Conservation (phyloP, 371 early-diverging fungal genomes). For the Rhizopus delemar region DNA sequence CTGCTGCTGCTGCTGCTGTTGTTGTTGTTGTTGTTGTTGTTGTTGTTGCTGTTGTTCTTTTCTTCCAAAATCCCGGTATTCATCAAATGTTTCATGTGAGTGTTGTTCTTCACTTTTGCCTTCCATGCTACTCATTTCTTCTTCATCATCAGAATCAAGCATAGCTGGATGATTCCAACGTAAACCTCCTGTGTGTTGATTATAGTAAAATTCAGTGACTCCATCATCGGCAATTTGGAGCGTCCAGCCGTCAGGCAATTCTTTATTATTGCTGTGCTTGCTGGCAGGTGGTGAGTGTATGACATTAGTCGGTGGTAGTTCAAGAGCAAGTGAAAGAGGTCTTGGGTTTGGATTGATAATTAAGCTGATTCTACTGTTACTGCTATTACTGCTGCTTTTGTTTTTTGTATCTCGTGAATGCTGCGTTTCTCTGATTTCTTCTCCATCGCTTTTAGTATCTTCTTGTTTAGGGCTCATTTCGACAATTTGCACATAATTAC, state of each 20-base stretch:
- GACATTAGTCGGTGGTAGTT: background rate
- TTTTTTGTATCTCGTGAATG: slow-evolving; percentile 9
- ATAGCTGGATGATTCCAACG: slow-evolving; percentile 28
- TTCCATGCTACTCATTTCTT: slow-evolving; percentile 13
- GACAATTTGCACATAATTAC: slow-evolving; percentile 74
- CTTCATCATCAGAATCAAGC: slow-evolving; percentile 28
- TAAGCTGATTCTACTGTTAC: slow-evolving; percentile 1
- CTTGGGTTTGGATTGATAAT: background rate
- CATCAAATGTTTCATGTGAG: background rate
- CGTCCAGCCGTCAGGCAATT: slow-evolving; percentile 29
- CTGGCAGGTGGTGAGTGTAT: background rate
- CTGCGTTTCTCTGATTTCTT: slow-evolving; percentile 16
- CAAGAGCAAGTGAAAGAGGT: slow-evolving; percentile 10
- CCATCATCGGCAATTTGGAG: slow-evolving; percentile 34
- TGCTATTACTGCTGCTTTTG: background rate
- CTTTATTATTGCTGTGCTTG: slow-evolving; percentile 11
- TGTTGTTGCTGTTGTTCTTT: slow-evolving; percentile 2
- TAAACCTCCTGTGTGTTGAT: slow-evolving; percentile 29
- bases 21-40: background rate
- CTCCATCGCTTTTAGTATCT: slow-evolving; percentile 10
- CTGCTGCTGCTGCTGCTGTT: background rate
- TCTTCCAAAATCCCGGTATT: slow-evolving; percentile 2
- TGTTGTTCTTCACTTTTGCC: slow-evolving; percentile 5
- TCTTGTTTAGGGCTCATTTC: slow-evolving; percentile 22
- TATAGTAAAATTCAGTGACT: slow-evolving; percentile 26